phyloP scores from a whole-genome alignment of 768 basidiomycete genomes.

The Leccinum incarnatum region DNA sequence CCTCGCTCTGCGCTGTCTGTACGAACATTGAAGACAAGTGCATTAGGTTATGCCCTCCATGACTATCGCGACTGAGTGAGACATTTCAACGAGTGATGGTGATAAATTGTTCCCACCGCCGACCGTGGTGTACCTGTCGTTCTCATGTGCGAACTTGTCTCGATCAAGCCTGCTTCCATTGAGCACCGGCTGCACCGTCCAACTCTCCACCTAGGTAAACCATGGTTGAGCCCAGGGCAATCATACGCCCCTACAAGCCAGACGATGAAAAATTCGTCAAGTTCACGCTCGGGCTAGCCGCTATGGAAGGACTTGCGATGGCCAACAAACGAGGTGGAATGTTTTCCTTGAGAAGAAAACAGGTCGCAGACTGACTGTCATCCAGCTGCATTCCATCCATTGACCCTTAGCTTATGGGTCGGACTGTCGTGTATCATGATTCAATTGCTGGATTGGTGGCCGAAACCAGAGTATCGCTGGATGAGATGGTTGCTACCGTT shows the following conservation, averaged over 20 bases:
- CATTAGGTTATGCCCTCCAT: constrained; percentile 19
- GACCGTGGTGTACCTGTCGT: not conserved
- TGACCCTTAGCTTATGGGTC: constrained; percentile 62
- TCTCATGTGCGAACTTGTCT: constrained; percentile 9
- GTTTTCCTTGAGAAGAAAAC: not conserved
- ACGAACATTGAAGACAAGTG: constrained; percentile 42
- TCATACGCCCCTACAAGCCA: constrained; percentile 51
- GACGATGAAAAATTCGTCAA: constrained; percentile 59
- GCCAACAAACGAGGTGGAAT: constrained; percentile 60
- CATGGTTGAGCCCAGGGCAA: constrained; percentile 44
- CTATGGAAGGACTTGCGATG: constrained; percentile 62
- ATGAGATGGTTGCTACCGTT: constrained; percentile 55
- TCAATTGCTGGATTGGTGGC: constrained; percentile 68
- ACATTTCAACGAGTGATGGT: not conserved
- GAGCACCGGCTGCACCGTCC: not conserved
- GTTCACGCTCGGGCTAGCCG: constrained; percentile 62
- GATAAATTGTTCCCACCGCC: too few relatives aligned
- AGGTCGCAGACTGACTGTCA: not conserved
- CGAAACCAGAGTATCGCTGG: constrained; percentile 41
- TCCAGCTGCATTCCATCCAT: constrained; percentile 54
- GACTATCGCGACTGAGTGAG: not conserved
- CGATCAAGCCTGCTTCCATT: not conserved
- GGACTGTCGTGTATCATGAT: constrained; percentile 57
- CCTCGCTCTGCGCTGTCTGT: constrained; percentile 43
- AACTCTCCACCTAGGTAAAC: not conserved